Percentiles rank a stretch among this genome's conserved stretches.
These are phyloP conservation scores for Strobilomyces dryophilus DNA, from an alignment of 768 basidiomycete species.

Conservation along the genomic window DNA sequence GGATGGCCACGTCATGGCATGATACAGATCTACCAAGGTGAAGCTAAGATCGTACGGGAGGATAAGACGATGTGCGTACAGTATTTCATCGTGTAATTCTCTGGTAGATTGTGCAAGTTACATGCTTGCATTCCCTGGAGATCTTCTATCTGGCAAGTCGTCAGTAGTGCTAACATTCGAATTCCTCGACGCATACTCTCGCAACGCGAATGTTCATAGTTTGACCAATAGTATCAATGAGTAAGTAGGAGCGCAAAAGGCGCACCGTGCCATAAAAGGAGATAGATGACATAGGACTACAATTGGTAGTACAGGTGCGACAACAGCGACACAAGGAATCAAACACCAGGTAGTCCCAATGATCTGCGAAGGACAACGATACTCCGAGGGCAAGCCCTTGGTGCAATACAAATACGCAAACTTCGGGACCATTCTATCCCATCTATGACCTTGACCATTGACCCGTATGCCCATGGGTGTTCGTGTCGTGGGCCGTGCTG, in stretches of 20 bases:
- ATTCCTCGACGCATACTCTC: conserved; percentile 18
- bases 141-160: conserved; percentile 65
- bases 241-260: neutral
- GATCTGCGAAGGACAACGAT: conserved; percentile 6
- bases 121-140: conserved; percentile 91
- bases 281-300: conserved; percentile 12
- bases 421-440: neutral
- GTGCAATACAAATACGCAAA: conserved; percentile 9
- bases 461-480: conserved; percentile 18
- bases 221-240: neutral
- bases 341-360: conserved; percentile 14
- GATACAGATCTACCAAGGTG: conserved; percentile 73
- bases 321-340: conserved; percentile 19
- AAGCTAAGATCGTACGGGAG: neutral
- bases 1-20: conserved; percentile 88
- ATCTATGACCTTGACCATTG: conserved; percentile 26
- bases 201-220: conserved; percentile 31
- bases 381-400: conserved; percentile 1
- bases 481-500: conserved; percentile 19
- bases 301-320: conserved; percentile 15
- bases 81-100: conserved; percentile 84
- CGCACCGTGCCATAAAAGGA: conserved; percentile 12
- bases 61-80: conserved; percentile 40
- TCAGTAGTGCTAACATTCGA: conserved; percentile 10
- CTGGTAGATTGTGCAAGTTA: conserved; percentile 90